These are phyloP conservation scores for Meyerozyma elateridarum DNA, from an alignment of 1,139 yeast genomes.

Conservation along the genomic window DNA sequence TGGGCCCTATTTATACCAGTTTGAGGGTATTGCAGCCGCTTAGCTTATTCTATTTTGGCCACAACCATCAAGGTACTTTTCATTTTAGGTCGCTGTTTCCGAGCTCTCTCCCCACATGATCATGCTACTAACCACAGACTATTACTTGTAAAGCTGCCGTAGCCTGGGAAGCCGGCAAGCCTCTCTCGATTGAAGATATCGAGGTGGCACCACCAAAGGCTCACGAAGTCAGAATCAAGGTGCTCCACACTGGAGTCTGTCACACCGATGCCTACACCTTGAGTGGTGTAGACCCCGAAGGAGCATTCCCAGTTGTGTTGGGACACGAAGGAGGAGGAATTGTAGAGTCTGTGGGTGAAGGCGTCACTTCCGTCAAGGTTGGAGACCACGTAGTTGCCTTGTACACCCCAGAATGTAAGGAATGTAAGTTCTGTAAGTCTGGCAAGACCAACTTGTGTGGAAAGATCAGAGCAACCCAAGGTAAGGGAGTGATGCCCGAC, in stretches of 20 bases:
- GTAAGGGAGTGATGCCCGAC: slow-evolving; percentile 92
- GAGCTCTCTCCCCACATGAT: background rate
- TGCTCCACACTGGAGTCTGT: slow-evolving; percentile 88
- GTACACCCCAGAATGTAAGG: slow-evolving; percentile 93
- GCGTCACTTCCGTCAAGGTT: slow-evolving; percentile 75
- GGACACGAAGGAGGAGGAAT: slow-evolving; percentile 99
- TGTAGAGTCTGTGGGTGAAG: slow-evolving; percentile 90
- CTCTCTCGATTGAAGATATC: slow-evolving; percentile 77
- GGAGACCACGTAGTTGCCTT: slow-evolving; percentile 91
- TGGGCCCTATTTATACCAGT: too few relatives aligned
- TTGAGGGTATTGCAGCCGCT: too few relatives aligned
- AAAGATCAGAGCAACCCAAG: slow-evolving; percentile 86
- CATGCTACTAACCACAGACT: slow-evolving; percentile 35
- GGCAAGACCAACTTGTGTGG: slow-evolving; percentile 96
- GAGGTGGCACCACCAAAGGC: slow-evolving; percentile 93
- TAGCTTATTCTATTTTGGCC: too few relatives aligned
- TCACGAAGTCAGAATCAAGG: slow-evolving; percentile 92
- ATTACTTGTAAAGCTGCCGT: slow-evolving; percentile 94
- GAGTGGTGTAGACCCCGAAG: slow-evolving; percentile 94
- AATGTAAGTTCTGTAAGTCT: slow-evolving; percentile 91
- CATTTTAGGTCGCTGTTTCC: background rate
- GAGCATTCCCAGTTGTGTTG: slow-evolving; percentile 84
- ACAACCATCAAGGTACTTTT: slow-evolving; percentile 2
- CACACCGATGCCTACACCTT: slow-evolving; percentile 98
- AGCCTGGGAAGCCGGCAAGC: slow-evolving; percentile 94